Conservation (phyloP, 2,329 filamentous ascomycete genomes). For the Colletotrichum magnum region DNA sequence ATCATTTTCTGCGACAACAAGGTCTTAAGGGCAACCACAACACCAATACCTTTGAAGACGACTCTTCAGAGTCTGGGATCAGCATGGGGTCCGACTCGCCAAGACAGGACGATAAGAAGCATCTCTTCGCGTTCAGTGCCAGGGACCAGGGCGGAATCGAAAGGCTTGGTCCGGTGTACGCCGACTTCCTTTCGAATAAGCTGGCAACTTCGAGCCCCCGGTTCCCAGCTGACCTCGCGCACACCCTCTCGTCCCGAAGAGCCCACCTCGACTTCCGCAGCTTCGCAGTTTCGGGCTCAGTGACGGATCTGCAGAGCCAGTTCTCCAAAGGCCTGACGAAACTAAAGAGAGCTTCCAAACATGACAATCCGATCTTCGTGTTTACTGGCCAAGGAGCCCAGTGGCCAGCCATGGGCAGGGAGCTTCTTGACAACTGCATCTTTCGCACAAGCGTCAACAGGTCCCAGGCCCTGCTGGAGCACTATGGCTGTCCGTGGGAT, state of each 20-base stretch:
- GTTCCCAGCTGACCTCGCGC: background rate
- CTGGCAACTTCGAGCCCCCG: background rate
- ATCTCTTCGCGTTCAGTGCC: slow-evolving; percentile 18
- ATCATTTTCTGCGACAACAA: slow-evolving; percentile 10
- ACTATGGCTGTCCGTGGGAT: slow-evolving; percentile 26
- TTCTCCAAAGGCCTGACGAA: background rate
- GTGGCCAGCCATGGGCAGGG: slow-evolving; percentile 51
- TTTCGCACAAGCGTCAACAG: slow-evolving; percentile 17
- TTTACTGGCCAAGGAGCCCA: slow-evolving; percentile 57
- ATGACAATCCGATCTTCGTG: slow-evolving; percentile 42
- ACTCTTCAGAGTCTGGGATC: slow-evolving; percentile 15
- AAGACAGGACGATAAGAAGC: slow-evolving; percentile 1
- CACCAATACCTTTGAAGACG: slow-evolving; percentile 6
- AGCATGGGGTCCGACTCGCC: slow-evolving; percentile 16
- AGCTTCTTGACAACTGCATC: slow-evolving; percentile 44
- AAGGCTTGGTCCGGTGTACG: background rate
- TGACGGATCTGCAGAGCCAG: slow-evolving; percentile 9
- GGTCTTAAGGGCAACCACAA: slow-evolving; percentile 10
- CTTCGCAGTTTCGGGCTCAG: slow-evolving; percentile 16
- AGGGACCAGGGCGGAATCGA: slow-evolving; percentile 20
- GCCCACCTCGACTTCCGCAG: slow-evolving; percentile 9
- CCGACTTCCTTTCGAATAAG: slow-evolving; percentile 6
- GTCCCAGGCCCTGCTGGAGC: slow-evolving; percentile 8
- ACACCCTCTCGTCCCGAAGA: slow-evolving; percentile 6
- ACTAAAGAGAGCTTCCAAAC: slow-evolving; percentile 4